phyloP scores from a whole-genome alignment of 768 basidiomycete species.

The Pleurotus tuoliensis region DNA sequence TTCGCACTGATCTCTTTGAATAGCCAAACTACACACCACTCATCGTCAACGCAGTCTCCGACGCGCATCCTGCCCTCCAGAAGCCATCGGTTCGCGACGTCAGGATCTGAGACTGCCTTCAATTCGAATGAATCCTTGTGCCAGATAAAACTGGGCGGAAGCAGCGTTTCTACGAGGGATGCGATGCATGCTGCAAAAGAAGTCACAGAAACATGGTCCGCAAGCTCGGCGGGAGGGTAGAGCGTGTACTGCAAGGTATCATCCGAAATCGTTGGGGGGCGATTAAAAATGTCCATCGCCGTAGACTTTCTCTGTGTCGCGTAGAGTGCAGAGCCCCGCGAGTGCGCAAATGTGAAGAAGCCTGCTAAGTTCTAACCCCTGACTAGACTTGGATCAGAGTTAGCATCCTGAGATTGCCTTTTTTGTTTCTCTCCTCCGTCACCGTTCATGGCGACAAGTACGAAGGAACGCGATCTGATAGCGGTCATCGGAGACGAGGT shows the following conservation, averaged over 20 bases:
- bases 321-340: too few relatives aligned
- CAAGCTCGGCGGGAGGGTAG: constrained; percentile 50
- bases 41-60: constrained; percentile 96
- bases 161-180: constrained; percentile 45
- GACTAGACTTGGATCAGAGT: too few relatives aligned
- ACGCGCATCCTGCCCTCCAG: constrained; percentile 86
- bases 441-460: constrained; percentile 40
- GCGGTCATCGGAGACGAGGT: constrained; percentile 99
- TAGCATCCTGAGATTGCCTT: not conserved
- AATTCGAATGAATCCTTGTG: constrained; percentile 82
- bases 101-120: constrained; percentile 52
- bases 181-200: constrained; percentile 68
- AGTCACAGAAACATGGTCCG: constrained; percentile 58
- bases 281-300: constrained; percentile 67
- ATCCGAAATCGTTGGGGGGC: constrained; percentile 75
- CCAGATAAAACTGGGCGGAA: constrained; percentile 66
- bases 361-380: too few relatives aligned
- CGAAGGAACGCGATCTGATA: constrained; percentile 80
- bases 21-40: constrained; percentile 94
- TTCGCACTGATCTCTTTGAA: constrained; percentile 69
- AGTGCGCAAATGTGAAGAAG: too few relatives aligned
- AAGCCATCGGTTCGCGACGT: constrained; percentile 44
- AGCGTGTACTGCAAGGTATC: constrained; percentile 80
- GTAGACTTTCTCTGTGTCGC: not conserved
- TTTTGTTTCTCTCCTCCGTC: not conserved